phyloP scores from a whole-genome alignment of 495 filamentous ascomycete genomes.

The Annulohypoxylon maeteangense region DNA sequence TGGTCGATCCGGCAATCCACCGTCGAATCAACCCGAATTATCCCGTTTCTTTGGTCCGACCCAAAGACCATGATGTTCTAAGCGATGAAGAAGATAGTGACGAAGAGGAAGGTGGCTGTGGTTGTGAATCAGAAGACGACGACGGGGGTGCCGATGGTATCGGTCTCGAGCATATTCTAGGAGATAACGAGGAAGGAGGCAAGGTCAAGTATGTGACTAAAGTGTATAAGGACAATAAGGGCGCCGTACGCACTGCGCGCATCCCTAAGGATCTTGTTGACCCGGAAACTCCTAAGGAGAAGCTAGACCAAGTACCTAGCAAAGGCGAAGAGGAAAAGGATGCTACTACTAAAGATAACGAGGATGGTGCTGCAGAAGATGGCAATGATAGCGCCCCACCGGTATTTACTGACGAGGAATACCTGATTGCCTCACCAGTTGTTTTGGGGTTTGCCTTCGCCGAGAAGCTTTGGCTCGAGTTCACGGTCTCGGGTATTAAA shows the following conservation, averaged over 20 bases:
- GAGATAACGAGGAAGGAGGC: constrained; percentile 62
- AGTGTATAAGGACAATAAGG: constrained; percentile 71
- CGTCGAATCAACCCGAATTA: constrained; percentile 92
- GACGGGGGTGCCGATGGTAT: constrained; percentile 50
- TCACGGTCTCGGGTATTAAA: constrained; percentile 82
- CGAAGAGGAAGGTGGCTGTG: constrained; percentile 62
- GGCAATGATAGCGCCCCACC: constrained; percentile 53
- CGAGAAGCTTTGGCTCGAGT: constrained; percentile 93
- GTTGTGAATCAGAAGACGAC: constrained; percentile 54
- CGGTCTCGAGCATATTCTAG: constrained; percentile 40
- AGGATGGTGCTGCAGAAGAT: constrained; percentile 22
- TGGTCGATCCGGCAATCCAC: constrained; percentile 90
- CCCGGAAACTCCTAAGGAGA: constrained; percentile 70
- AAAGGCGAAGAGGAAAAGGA: constrained; percentile 56
- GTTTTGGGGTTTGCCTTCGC: constrained; percentile 93
- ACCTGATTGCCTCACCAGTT: constrained; percentile 88
- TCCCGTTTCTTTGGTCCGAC: constrained; percentile 79
- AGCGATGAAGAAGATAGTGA: constrained; percentile 69
- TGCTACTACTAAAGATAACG: constrained; percentile 49
- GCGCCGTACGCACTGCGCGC: constrained; percentile 65
- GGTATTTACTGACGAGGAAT: constrained; percentile 84
- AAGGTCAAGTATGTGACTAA: constrained; percentile 69
- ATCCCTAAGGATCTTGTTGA: constrained; percentile 66
- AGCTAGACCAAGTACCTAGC: constrained; percentile 70
- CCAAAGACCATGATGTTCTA: constrained; percentile 76